Conservation (phyloP, 2,329 filamentous ascomycete genomes). For the Furcasterigmium sp. region DNA sequence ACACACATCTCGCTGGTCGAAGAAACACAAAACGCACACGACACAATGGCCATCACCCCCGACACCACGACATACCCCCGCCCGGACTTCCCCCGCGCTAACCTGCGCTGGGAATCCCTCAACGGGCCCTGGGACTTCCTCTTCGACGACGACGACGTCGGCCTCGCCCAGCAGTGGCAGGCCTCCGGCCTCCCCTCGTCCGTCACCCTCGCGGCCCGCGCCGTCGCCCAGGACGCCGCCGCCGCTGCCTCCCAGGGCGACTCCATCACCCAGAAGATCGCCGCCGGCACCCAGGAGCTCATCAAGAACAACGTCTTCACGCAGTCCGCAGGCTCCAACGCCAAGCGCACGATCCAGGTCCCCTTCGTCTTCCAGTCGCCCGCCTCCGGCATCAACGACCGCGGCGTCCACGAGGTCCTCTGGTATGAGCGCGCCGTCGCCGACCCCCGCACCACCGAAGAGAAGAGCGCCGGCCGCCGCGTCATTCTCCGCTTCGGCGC, state of each 20-base stretch:
- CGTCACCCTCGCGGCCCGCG: conserved; percentile 20
- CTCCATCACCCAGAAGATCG: conserved; percentile 36
- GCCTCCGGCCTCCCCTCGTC: conserved; percentile 40
- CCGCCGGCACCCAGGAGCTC: conserved; percentile 40
- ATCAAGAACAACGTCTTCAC: conserved; percentile 38
- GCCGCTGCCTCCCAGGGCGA: conserved; percentile 26
- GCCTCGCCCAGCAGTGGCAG: conserved; percentile 49
- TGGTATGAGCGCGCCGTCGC: conserved; percentile 57
- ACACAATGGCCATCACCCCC: background rate
- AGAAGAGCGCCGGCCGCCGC: conserved; percentile 33
- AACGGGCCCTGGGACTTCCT: conserved; percentile 60
- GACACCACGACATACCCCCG: conserved; percentile 46
- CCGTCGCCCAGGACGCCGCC: conserved; percentile 11
- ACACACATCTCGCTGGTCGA: background rate
- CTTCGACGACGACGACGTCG: conserved; percentile 60
- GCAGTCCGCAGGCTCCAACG: conserved; percentile 21
- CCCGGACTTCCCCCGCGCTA: conserved; percentile 55
- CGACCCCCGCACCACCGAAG: conserved; percentile 40
- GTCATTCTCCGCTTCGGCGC: conserved; percentile 53
- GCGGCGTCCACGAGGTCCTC: conserved; percentile 59
- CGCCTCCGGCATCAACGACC: conserved; percentile 57
- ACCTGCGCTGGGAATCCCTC: conserved; percentile 53
- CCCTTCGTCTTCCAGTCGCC: conserved; percentile 62
- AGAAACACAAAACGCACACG: background rate
- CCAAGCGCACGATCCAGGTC: conserved; percentile 51